Evolutionary conservation across 495 filamentous ascomycete genomes (phyloP).

Genomic region (Podospora fimiseda): DNA sequence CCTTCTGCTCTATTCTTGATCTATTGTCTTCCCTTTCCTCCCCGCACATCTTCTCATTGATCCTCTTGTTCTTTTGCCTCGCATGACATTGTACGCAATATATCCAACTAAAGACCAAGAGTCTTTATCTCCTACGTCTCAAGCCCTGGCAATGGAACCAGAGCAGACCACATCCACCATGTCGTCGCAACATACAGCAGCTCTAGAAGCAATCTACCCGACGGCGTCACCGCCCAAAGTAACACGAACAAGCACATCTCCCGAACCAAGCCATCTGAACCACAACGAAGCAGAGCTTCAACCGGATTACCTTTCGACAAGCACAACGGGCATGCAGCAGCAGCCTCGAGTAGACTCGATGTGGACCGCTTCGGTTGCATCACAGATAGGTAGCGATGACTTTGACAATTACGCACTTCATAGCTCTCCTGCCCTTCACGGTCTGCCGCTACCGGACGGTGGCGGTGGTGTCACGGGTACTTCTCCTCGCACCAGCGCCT

Average conservation of each 20-base stretch:
- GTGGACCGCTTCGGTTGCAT: conserved; percentile 16
- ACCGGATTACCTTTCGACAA: conserved; percentile 10
- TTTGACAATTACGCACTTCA: conserved; percentile 26
- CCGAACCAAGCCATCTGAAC: conserved; percentile 6
- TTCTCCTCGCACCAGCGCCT: conserved; percentile 22
- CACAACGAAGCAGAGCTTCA: conserved; percentile 7
- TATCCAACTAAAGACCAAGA: not conserved
- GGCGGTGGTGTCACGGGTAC: conserved; percentile 12
- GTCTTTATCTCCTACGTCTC: not conserved
- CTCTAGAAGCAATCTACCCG: conserved; percentile 8
- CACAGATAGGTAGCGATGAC: conserved; percentile 14
- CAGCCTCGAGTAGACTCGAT: conserved; percentile 3
- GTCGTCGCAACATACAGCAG: conserved; percentile 6
- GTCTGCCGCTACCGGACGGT: conserved; percentile 8
- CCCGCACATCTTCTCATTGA: conserved; percentile 2
- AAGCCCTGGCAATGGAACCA: not conserved
- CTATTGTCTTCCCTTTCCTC: conserved; percentile 12
- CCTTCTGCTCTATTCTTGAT: conserved; percentile 4
- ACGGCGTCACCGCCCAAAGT: conserved; percentile 8
- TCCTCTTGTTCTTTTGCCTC: conserved; percentile 1
- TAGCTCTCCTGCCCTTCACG: conserved; percentile 12
- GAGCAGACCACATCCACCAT: conserved; percentile 6
- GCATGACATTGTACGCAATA: not conserved
- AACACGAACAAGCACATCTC: conserved; percentile 6
- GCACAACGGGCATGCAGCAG: too few species aligned